Conservation (phyloP, 1,284 basidiomycete species). For the Sporisorium reilianum region DNA sequence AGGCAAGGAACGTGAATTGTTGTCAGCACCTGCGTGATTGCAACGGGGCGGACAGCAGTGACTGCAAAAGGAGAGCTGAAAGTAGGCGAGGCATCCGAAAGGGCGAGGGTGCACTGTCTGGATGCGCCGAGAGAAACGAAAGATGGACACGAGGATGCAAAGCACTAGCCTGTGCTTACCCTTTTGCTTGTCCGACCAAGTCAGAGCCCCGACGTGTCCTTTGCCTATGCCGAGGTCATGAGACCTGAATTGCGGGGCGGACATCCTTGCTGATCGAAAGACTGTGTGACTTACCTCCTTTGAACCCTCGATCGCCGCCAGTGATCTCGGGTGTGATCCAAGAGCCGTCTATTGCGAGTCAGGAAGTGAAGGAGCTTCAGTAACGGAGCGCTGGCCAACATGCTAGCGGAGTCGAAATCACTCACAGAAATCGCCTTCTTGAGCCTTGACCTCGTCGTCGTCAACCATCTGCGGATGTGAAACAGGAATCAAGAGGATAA, state of each 20-base stretch:
- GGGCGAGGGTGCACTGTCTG: not conserved
- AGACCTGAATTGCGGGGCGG: not conserved
- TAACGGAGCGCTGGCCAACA: not conserved
- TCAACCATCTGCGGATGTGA: slow-evolving; percentile 48
- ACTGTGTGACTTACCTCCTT: slow-evolving; percentile 57
- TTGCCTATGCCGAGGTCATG: slow-evolving; percentile 1
- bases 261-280: slow-evolving; percentile 4
- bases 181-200: slow-evolving; percentile 33
- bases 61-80: slow-evolving; percentile 2
- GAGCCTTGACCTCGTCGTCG: slow-evolving; percentile 60
- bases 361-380: not conserved
- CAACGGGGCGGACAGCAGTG: not conserved
- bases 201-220: not conserved
- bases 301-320: slow-evolving; percentile 64
- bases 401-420: not conserved
- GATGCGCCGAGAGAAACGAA: slow-evolving; percentile 27
- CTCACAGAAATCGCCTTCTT: slow-evolving; percentile 67
- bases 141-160: slow-evolving; percentile 23
- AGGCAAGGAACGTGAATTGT: not conserved
- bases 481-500: too few species aligned
- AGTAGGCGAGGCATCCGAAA: slow-evolving; percentile 9
- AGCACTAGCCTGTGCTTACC: slow-evolving; percentile 53
- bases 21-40: slow-evolving; percentile 11
- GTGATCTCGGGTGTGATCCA: slow-evolving; percentile 68
- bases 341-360: slow-evolving; percentile 48